These are phyloP conservation scores for Pichia manshurica DNA, from an alignment of 805 yeast genomes.

Conservation along the genomic window DNA sequence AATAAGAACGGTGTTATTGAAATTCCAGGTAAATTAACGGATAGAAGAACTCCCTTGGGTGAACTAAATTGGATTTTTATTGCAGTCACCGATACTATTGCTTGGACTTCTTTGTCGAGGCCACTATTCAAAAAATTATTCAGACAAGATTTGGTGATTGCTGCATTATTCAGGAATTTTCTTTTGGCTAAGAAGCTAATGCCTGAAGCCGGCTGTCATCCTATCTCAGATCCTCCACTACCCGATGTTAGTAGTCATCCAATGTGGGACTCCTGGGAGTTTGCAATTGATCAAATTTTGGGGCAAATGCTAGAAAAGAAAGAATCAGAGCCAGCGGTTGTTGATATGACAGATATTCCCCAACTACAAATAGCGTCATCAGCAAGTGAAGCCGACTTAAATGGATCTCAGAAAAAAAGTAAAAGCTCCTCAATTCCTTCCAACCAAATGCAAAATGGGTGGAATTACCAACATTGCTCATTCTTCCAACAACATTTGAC, in stretches of 20 bases:
- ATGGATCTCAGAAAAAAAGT: background rate
- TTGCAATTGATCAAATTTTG: slow-evolving; percentile 91
- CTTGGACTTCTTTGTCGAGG: slow-evolving; percentile 89
- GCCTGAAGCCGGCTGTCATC: slow-evolving; percentile 91
- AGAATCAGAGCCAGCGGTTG: slow-evolving; percentile 20
- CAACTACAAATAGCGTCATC: slow-evolving; percentile 26
- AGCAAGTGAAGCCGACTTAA: slow-evolving; percentile 1
- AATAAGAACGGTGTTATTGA: slow-evolving; percentile 52
- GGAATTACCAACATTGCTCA: slow-evolving; percentile 79
- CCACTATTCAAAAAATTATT: slow-evolving; percentile 84
- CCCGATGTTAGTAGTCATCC: slow-evolving; percentile 84
- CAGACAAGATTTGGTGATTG: slow-evolving; percentile 94
- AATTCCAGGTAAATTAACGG: slow-evolving; percentile 88
- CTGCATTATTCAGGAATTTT: slow-evolving; percentile 91
- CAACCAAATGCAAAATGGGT: slow-evolving; percentile 15
- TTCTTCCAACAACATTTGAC: slow-evolving; percentile 95
- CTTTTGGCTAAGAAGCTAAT: slow-evolving; percentile 85
- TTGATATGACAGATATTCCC: slow-evolving; percentile 26
- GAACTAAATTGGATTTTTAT: slow-evolving; percentile 97
- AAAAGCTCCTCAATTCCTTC: slow-evolving; percentile 6
- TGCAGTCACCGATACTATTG: slow-evolving; percentile 95
- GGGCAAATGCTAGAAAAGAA: slow-evolving; percentile 53
- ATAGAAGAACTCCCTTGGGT: slow-evolving; percentile 91
- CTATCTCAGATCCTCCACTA: slow-evolving; percentile 86
- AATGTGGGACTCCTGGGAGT: slow-evolving; percentile 98